Base-by-base conservation (phyloP, 2,329 filamentous ascomycete species). In the Albophoma yamanashiensis region DNA sequence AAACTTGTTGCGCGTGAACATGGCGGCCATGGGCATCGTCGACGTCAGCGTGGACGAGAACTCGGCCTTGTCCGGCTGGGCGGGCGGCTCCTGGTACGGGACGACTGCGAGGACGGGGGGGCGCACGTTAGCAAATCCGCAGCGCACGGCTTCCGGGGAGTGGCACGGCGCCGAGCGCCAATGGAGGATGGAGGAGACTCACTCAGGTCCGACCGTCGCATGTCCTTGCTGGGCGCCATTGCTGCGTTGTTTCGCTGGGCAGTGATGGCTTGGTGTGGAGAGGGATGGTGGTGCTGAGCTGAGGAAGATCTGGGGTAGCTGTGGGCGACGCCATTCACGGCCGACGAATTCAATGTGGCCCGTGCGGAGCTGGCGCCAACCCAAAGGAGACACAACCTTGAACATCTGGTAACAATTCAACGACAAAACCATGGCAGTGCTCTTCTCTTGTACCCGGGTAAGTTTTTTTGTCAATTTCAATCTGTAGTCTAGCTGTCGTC, bases 1-100 rank as follows among this genome's bases (percentile, higher is more conserved):
- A 69, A 84, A 94, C 82, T 90, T 89, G 78, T 96, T 96, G 66
- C 92, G 84, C 67, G 89, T 94, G 73, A 96, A 94, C 82, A 96
- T 95, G 64, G 92, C 92, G 61, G 91, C 92, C 93, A 97, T 97
- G 61, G 93, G 93, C 70, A 97, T 80, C 42, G 92, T 95, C 70
- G 88, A 93, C 36, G 82, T 78, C 59, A 87, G 70, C 36, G 81
- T 91, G 75, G 89, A 88, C 58, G 84, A 80, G 74, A 96, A 83
- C 70, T 96, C 92, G 65, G 82, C 78, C 63, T 78, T 68, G 25
- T 84, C 82, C 69, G 81, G 82, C 68, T 87, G 85, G 67, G 84
- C 79, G 56, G 81, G 78, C 52, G 91, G 91, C 67, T 89, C 88
- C 74, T 91, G 85, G 75, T 94, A 97, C 62, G 92, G 92, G 67